Evolutionary conservation across 352 stramenopile species (phyloP).

Genomic region (Phytopythium aichiense): DNA sequence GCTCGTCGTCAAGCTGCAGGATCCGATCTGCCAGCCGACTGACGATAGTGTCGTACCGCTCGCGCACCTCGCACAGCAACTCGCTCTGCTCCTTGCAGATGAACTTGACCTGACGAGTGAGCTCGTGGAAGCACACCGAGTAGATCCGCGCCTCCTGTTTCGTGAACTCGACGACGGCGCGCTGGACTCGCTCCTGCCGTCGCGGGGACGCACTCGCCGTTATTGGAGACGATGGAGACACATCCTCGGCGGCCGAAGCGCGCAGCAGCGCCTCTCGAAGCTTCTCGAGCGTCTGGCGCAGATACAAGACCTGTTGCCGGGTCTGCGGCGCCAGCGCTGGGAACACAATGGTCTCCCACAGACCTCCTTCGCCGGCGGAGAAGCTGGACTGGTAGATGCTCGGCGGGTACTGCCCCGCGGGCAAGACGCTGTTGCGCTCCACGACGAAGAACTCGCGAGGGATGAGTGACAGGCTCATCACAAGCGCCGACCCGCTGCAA

Average conservation of each 20-base stretch:
- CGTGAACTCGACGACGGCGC: slow-evolving; percentile 35
- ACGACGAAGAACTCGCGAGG: slow-evolving; percentile 78
- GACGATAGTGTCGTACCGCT: slow-evolving; percentile 38
- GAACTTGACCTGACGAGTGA: slow-evolving; percentile 67
- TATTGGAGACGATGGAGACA: neutral
- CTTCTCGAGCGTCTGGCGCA: slow-evolving; percentile 55
- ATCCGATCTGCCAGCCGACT: neutral
- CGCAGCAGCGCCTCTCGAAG: slow-evolving; percentile 28
- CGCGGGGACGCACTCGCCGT: no score
- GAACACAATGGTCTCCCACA: slow-evolving; percentile 79
- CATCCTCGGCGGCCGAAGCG: neutral
- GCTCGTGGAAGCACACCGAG: slow-evolving; percentile 72
- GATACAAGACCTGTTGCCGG: slow-evolving; percentile 62
- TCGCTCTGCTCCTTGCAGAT: slow-evolving; percentile 79
- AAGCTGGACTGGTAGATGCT: slow-evolving; percentile 53
- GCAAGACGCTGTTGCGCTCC: slow-evolving; percentile 61
- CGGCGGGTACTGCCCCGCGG: slow-evolving; percentile 42
- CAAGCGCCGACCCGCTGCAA: slow-evolving; percentile 1
- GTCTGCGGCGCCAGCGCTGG: slow-evolving; percentile 57
- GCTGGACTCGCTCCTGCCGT: neutral
- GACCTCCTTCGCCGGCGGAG: slow-evolving; percentile 5
- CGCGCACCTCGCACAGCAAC: slow-evolving; percentile 51
- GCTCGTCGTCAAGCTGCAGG: neutral
- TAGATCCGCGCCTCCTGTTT: slow-evolving; percentile 58
- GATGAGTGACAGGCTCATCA: slow-evolving; percentile 42